phyloP scores from a whole-genome alignment of 345 rosid genomes.

The Boechera retrofracta region DNA sequence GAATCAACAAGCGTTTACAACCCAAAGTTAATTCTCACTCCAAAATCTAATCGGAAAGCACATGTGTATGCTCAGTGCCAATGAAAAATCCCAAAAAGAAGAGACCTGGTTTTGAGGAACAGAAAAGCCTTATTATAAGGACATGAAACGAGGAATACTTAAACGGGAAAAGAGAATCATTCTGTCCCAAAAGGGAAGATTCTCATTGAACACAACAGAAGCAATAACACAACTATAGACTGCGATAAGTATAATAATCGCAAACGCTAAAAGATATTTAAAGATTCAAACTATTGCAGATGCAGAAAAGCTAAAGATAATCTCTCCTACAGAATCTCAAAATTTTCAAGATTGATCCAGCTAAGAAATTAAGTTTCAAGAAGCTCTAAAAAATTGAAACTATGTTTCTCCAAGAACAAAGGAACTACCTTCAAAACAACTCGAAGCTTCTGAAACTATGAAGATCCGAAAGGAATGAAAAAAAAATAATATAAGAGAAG shows the following conservation, averaged over 20 bases:
- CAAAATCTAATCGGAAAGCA: not conserved
- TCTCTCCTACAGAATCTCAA: not conserved
- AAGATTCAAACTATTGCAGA: constrained; percentile 32
- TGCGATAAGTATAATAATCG: not conserved
- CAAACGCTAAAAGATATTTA: constrained; percentile 3
- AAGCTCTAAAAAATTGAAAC: constrained; percentile 16
- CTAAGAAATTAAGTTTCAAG: not conserved
- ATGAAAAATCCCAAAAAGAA: constrained; percentile 15
- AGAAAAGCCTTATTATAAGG: constrained; percentile 24
- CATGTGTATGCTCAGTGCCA: constrained; percentile 10
- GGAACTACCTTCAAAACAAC: constrained; percentile 27
- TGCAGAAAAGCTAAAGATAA: constrained; percentile 12
- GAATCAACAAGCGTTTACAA: constrained; percentile 14
- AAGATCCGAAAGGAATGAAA: constrained; percentile 30
- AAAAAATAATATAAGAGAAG: not conserved
- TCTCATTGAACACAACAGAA: constrained; percentile 28
- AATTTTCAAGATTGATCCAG: constrained; percentile 18
- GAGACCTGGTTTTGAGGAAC: constrained; percentile 42
- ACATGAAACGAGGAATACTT: constrained; percentile 25
- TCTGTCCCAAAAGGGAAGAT: constrained; percentile 31
- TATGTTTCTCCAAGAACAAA: constrained; percentile 5
- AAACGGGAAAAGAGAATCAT: constrained; percentile 24
- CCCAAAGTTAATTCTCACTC: constrained; percentile 25
- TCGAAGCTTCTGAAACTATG: constrained; percentile 28
- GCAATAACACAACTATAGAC: constrained; percentile 15